Evolutionary conservation across 176 grass and related monocot species (phyloP).

Genomic region (Dendrocalamus sinicus): DNA sequence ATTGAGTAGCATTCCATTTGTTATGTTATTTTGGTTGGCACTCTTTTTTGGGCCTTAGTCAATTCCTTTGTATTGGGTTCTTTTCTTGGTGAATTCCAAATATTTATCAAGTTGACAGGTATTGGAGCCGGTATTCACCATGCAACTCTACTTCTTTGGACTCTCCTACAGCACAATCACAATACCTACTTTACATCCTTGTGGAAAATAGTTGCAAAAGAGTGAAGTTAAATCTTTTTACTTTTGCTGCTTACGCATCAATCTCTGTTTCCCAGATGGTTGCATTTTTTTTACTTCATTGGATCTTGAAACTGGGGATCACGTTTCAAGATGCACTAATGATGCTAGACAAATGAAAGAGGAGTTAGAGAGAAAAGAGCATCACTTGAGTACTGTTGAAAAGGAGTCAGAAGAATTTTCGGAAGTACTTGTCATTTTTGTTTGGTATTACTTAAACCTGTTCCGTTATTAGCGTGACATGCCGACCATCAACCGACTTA

Average conservation of each 20-base stretch:
- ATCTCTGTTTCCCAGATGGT: slow-evolving; percentile 49
- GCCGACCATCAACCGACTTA: neutral
- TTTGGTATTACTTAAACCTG: neutral
- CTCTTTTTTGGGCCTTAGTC: neutral
- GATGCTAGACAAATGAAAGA: slow-evolving; percentile 59
- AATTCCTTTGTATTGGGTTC: neutral
- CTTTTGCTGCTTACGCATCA: neutral
- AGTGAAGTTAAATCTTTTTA: neutral
- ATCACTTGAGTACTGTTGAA: slow-evolving; percentile 46
- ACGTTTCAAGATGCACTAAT: slow-evolving; percentile 47
- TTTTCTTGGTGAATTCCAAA: neutral
- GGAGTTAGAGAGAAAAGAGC: slow-evolving; percentile 48
- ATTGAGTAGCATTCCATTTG: neutral
- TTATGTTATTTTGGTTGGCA: neutral
- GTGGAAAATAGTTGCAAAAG: neutral
- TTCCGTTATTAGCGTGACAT: neutral
- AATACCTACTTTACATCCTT: slow-evolving; percentile 1
- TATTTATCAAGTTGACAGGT: neutral
- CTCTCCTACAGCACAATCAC: slow-evolving; percentile 1
- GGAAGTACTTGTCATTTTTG: slow-evolving; percentile 52
- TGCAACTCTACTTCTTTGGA: neutral
- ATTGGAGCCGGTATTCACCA: neutral
- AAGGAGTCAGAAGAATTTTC: slow-evolving; percentile 58
- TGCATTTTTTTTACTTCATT: slow-evolving; percentile 24
- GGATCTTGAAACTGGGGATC: slow-evolving; percentile 53